Base-by-base conservation (phyloP, 495 filamentous ascomycete genomes). In the Penicillium silybi region DNA sequence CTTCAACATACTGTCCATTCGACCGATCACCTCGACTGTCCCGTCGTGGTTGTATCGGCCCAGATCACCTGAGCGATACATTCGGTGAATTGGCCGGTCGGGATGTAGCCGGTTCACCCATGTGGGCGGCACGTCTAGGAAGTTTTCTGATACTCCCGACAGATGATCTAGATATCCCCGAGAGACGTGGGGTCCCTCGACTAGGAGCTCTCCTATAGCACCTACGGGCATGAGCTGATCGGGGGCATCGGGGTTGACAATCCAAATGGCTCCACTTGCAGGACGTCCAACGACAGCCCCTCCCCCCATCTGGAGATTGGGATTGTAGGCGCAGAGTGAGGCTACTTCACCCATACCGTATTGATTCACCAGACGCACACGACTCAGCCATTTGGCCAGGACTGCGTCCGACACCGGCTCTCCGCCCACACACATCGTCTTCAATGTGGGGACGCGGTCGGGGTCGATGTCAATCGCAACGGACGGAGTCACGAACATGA, bases 1-100 rank as follows among this genome's bases (percentile, higher is more conserved):
- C 62, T 95, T 95, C 20, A 92, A 79, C 65, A 92, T 86, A 48
- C 88, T 85, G 59, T 95, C 89, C 2, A 81, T 83, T 10, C 89
- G 79, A 2, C 89, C 89, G 8, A 88, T 64, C 45, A 90, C 88
- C 43, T 87, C 81, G 44, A 93, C 84, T 11, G 79, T 83, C 4
- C 77, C 81, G 57, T 92, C 84, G 46, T 87, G 76, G 9, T 86
- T 72, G 17, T 89, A 76, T 1, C 90, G 75, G 13, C 89, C 89
- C 3, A 93, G 69, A 59, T 95, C 89, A 0, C 90, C 90, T 6
- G 89, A 92, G 3, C 87, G 80, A 57, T 95, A 95, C 15, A 68
- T n/a, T 16, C 61, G 54, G 16, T 29, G 35, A 38, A 23, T 49
- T 37, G 1, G 29, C 32, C 1, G 50, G 41, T n/a, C 56, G 53